Percentiles rank a stretch among this genome's conserved stretches.
Conservation (phyloP, 2,329 filamentous ascomycete species). For the Tolypocladium tundrense region DNA sequence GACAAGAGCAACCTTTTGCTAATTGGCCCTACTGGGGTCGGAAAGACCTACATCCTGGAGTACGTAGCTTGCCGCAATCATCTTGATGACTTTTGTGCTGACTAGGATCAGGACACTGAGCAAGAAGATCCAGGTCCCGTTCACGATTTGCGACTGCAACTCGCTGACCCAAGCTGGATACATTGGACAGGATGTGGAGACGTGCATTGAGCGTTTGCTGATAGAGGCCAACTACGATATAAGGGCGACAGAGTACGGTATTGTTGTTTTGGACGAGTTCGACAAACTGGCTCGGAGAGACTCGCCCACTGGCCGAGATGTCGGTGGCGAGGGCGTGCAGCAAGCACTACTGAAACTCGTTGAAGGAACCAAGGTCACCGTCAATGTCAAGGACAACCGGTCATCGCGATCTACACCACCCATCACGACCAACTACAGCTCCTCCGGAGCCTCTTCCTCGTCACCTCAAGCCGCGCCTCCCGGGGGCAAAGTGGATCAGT, state of each 20-base stretch:
- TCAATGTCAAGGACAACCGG: constrained; percentile 75
- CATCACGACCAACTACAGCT: constrained; percentile 42
- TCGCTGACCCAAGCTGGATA: constrained; percentile 95
- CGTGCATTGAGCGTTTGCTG: constrained; percentile 81
- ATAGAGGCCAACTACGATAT: constrained; percentile 87
- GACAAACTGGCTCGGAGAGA: constrained; percentile 93
- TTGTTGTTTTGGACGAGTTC: constrained; percentile 92
- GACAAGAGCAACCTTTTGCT: constrained; percentile 94
- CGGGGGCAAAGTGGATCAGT: constrained; percentile 47
- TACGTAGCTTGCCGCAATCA: constrained; percentile 21
- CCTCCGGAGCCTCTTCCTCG: constrained; percentile 30
- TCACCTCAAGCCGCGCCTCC: constrained; percentile 36
- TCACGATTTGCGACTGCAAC: constrained; percentile 92
- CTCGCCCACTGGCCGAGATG: constrained; percentile 81
- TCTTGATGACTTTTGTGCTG: constrained; percentile 5
- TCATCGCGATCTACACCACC: constrained; percentile 42
- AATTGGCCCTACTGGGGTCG: constrained; percentile 85
- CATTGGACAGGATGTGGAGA: constrained; percentile 95
- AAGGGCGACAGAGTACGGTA: constrained; percentile 75
- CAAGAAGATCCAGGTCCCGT: constrained; percentile 86
- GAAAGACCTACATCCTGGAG: constrained; percentile 89
- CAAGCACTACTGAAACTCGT: constrained; percentile 93
- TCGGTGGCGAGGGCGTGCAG: constrained; percentile 92
- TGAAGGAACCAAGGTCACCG: constrained; percentile 85
- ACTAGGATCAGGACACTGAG: constrained; percentile 63